phyloP scores from a whole-genome alignment of 805 yeast genomes.

The Candida namnaoensis region DNA sequence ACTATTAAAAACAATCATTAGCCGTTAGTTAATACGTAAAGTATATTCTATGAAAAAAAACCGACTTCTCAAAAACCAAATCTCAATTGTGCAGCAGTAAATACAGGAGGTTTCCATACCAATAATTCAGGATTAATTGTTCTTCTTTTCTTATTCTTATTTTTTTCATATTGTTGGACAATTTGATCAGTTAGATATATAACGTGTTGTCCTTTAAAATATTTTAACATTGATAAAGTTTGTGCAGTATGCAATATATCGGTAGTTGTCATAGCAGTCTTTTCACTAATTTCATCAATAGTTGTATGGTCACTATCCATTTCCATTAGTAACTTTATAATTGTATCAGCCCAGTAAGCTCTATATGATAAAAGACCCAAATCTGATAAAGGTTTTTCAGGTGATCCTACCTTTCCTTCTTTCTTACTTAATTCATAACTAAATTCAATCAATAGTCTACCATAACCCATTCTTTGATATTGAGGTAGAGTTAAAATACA shows the following conservation, averaged over 20 bases:
- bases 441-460: slow-evolving; percentile 80
- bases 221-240: slow-evolving; percentile 80
- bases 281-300: slow-evolving; percentile 37
- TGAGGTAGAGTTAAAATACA: slow-evolving; percentile 88
- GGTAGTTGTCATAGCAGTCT: slow-evolving; percentile 81
- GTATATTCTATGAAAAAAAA: too few species aligned
- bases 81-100: slow-evolving; percentile 86
- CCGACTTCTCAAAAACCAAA: slow-evolving; percentile 47
- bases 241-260: slow-evolving; percentile 92
- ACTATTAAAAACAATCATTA: too few species aligned
- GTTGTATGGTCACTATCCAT: slow-evolving; percentile 41
- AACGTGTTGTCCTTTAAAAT: slow-evolving; percentile 92
- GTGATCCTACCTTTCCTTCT: slow-evolving; percentile 81
- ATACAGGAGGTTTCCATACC: slow-evolving; percentile 60
- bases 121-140: slow-evolving; percentile 43
- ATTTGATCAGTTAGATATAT: slow-evolving; percentile 41
- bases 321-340: slow-evolving; percentile 33
- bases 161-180: slow-evolving; percentile 23
- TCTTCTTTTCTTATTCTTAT: slow-evolving; percentile 48
- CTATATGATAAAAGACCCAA: slow-evolving; percentile 80
- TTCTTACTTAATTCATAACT: slow-evolving; percentile 70
- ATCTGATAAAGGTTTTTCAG: slow-evolving; percentile 89
- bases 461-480: slow-evolving; percentile 83
- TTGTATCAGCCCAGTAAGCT: slow-evolving; percentile 72
- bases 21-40: too few species aligned